A percentile compares a stretch with the other conserved stretches of the same genome.
phyloP scores from a whole-genome alignment of 176 grass and related monocot genomes.

The Alloteropsis semialata region DNA sequence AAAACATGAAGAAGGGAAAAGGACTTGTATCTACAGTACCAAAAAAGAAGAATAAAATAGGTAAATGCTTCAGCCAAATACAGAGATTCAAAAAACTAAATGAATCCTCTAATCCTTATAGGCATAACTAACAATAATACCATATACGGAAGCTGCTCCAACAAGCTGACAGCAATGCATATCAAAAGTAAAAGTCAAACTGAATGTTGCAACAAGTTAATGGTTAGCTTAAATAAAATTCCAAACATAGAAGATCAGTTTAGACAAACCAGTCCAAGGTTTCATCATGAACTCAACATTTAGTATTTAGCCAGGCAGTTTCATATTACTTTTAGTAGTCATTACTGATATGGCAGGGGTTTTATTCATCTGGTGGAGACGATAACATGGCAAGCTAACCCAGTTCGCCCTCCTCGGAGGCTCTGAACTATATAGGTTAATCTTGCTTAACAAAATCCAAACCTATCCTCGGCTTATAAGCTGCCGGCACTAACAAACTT shows the following conservation, averaged over 20 bases:
- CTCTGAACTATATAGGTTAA: no score
- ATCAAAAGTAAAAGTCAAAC: neutral
- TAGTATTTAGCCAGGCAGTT: slow-evolving; percentile 4
- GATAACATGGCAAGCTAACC: no score
- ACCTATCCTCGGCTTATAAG: no score
- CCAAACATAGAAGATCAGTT: neutral
- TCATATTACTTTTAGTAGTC: neutral
- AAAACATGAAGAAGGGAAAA: neutral
- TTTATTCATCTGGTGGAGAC: no score
- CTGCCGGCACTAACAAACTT: no score
- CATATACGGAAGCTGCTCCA: neutral
- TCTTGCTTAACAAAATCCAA: no score
- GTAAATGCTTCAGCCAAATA: neutral
- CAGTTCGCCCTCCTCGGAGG: no score
- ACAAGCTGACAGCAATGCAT: neutral
- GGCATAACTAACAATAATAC: neutral
- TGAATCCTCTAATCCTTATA: neutral
- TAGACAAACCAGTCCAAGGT: neutral
- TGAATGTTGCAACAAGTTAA: neutral
- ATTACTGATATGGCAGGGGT: no score
- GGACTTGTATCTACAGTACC: neutral
- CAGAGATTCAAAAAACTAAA: neutral
- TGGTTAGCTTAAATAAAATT: neutral
- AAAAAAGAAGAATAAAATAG: slow-evolving; percentile 17
- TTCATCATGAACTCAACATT: slow-evolving; percentile 10